These are phyloP conservation scores for Aciculosporium take DNA, from an alignment of 2,329 filamentous ascomycete genomes.

Conservation along the genomic window DNA sequence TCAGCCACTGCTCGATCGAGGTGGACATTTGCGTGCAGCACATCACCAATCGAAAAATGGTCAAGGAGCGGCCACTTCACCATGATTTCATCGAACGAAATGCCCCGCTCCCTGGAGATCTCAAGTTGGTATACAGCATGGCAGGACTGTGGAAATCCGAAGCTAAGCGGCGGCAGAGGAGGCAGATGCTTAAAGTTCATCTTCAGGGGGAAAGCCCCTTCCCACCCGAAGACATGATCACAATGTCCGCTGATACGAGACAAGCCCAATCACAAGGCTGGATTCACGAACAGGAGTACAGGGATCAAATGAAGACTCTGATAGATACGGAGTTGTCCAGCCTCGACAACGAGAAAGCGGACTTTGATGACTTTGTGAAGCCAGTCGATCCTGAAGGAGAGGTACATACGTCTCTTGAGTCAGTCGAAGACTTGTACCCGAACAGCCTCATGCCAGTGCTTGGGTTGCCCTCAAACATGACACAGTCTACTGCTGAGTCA, in stretches of 20 bases:
- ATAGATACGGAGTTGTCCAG: constrained; percentile 46
- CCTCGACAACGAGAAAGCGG: constrained; percentile 24
- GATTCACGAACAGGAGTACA: constrained; percentile 83
- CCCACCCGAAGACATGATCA: constrained; percentile 63
- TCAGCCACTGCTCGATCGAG: constrained; percentile 80
- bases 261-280: constrained; percentile 62
- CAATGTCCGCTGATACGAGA: constrained; percentile 75
- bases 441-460: constrained; percentile 41
- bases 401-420: constrained; percentile 67
- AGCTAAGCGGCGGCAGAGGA: constrained; percentile 59
- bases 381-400: constrained; percentile 35
- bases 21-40: constrained; percentile 80
- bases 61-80: constrained; percentile 66
- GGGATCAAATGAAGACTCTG: constrained; percentile 47
- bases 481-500: constrained; percentile 14
- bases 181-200: constrained; percentile 49
- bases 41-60: constrained; percentile 67
- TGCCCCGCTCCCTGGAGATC: constrained; percentile 45
- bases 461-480: constrained; percentile 30
- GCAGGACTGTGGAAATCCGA: constrained; percentile 88
- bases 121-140: constrained; percentile 89
- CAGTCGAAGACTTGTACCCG: constrained; percentile 76
- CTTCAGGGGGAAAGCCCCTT: constrained; percentile 65
- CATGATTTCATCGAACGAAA: constrained; percentile 71
- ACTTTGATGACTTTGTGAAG: constrained; percentile 54